Evolutionary conservation across 371 early-diverging fungal genomes (phyloP), one percentile per base, ranked within the genome.

Genomic region (Mucor lusitanicus): DNA sequence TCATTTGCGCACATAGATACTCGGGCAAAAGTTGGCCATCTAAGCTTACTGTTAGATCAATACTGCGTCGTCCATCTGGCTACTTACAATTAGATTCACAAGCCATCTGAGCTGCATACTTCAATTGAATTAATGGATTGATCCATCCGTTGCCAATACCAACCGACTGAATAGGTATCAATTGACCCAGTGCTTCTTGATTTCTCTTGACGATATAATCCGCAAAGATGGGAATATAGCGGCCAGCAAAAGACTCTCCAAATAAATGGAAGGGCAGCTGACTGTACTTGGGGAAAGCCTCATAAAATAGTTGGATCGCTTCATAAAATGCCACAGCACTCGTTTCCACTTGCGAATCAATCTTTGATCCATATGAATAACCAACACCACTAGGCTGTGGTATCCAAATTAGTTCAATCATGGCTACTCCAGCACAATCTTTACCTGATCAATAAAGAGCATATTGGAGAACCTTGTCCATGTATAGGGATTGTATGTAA

Each of bases 401-500:
- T 7, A 6, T 23, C 0, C 23, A 25, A 40, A 57, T 46, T 1
- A 17, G 19, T 7, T n/a, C 7, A 19, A 7, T 0, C 30, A 17
- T 6, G 3, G 8, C 17, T 19, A n/a, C n/a, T n/a, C 6, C 19
- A n/a, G 17, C 19, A n/a, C 8, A 1, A 19, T 44, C 5, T 23
- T 27, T 59, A 80, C 78, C 68, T 90, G 96, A 77, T 96, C 96
- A 60, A 96, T 80, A 76, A 90, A 96, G 65, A 96, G 80, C 50
- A 96, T 66, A 63, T 93, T 93, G 11, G 94, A 90, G 57, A 86
- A 83, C 15, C 75, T 75, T 75, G 94, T 93, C 96, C 96, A 96
- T 1, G 87, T 87, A 64, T 88, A 68, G 15, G 81, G 82, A 70
- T 91, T 89, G 46, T 68, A 64, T 3, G 60, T 87, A 84, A 61